These are phyloP conservation scores for Atalantia buxifolia DNA, from an alignment of 345 rosid species.

Conservation along the genomic window DNA sequence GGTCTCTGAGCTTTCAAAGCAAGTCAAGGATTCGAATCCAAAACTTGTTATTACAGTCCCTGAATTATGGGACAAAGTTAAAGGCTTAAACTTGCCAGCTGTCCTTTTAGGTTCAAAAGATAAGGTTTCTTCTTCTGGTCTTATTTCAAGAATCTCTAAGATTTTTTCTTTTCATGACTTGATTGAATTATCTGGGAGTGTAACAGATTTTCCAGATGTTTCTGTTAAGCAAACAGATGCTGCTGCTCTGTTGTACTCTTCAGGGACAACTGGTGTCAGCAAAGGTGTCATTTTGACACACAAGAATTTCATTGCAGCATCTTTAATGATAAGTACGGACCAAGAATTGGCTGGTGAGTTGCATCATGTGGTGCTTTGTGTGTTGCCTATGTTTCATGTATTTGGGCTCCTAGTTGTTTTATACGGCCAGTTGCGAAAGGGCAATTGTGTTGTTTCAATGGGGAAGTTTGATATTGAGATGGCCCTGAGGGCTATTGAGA, in stretches of 20 bases:
- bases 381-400: slow-evolving; percentile 90
- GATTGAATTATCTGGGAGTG: slow-evolving; percentile 40
- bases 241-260: slow-evolving; percentile 75
- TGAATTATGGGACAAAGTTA: slow-evolving; percentile 58
- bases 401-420: slow-evolving; percentile 58
- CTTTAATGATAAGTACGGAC: slow-evolving; percentile 42
- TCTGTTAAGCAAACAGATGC: slow-evolving; percentile 54
- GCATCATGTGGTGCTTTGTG: slow-evolving; percentile 51
- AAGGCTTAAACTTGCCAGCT: slow-evolving; percentile 53
- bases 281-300: slow-evolving; percentile 88
- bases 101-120: slow-evolving; percentile 49
- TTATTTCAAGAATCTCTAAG: slow-evolving; percentile 22
- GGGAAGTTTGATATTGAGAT: slow-evolving; percentile 59
- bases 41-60: slow-evolving; percentile 60
- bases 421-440: slow-evolving; percentile 59
- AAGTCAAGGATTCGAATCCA: slow-evolving; percentile 63
- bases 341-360: slow-evolving; percentile 53
- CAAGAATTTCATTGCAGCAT: slow-evolving; percentile 69
- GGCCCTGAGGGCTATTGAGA: slow-evolving; percentile 50
- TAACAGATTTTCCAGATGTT: slow-evolving; percentile 40
- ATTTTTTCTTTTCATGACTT: slow-evolving; percentile 42
- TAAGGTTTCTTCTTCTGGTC: slow-evolving; percentile 8
- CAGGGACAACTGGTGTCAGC: slow-evolving; percentile 84
- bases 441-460: slow-evolving; percentile 61
- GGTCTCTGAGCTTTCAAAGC: slow-evolving; percentile 56